phyloP scores from a whole-genome alignment of 2,329 filamentous ascomycete genomes.

The Emmonsiellopsis sp. region DNA sequence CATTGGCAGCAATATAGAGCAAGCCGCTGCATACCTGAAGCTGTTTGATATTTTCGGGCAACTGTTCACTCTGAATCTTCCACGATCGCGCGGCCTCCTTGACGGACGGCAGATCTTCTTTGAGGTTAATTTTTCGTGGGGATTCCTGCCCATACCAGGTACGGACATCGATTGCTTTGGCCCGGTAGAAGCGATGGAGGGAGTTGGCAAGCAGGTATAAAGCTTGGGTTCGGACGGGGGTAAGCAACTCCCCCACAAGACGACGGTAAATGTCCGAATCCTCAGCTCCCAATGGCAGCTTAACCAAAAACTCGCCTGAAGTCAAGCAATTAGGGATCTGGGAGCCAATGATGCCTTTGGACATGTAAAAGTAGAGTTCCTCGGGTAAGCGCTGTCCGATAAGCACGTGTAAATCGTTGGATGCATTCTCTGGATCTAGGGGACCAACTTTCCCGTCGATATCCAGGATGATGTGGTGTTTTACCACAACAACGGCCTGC shows the following conservation, averaged over 20 bases:
- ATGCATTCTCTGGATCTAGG: conserved; percentile 62
- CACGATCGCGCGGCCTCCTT: conserved; percentile 53
- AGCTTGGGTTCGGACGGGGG: conserved; percentile 65
- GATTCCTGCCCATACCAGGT: conserved; percentile 72
- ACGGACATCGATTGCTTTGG: conserved; percentile 65
- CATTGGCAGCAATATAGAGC: neutral
- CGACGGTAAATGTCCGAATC: conserved; percentile 71
- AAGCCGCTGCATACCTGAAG: conserved; percentile 12
- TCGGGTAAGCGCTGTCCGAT: conserved; percentile 82
- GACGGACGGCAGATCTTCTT: conserved; percentile 41
- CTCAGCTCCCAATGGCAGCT: conserved; percentile 78
- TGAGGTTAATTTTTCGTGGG: conserved; percentile 57
- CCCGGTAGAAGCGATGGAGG: conserved; percentile 74
- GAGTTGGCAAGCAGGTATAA: conserved; percentile 70
- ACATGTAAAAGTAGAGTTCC: conserved; percentile 85
- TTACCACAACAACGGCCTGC: conserved; percentile 73
- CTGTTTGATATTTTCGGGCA: conserved; percentile 35
- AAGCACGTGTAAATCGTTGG: conserved; percentile 79
- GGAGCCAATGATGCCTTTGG: conserved; percentile 69
- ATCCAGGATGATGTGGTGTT: conserved; percentile 77
- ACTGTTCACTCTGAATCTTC: conserved; percentile 56
- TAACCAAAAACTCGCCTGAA: conserved; percentile 66
- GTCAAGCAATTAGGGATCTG: conserved; percentile 75
- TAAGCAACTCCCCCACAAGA: conserved; percentile 65
- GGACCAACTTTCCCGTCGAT: conserved; percentile 69